These are phyloP conservation scores for Condylostoma magnum DNA, from an alignment of 169 alveolate species.

Conservation along the genomic window DNA sequence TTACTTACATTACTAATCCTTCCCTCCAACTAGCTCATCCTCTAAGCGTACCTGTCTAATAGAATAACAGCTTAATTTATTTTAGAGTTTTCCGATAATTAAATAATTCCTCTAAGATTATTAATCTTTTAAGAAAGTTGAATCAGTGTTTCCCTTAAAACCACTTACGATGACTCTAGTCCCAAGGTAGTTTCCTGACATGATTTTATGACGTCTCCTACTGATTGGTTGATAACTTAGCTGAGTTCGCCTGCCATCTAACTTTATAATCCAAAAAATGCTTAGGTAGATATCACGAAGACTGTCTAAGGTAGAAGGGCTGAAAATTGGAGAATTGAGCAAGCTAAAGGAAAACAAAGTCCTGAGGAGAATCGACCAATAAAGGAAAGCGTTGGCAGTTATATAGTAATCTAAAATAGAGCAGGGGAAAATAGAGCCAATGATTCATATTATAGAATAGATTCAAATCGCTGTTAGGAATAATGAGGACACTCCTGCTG, in stretches of 20 bases:
- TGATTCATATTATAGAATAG: slow-evolving; percentile 21
- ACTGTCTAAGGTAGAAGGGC: neutral
- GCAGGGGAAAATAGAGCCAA: slow-evolving; percentile 27
- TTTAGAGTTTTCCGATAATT: neutral
- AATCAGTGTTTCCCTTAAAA: no score
- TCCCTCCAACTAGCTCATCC: no score
- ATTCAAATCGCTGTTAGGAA: slow-evolving; percentile 10
- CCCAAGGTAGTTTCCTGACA: neutral
- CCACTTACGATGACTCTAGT: neutral
- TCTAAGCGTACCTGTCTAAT: no score
- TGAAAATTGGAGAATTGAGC: neutral
- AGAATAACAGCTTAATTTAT: neutral
- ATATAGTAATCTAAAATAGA: neutral
- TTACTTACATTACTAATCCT: no score
- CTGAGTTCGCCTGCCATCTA: neutral
- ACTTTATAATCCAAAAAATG: neutral
- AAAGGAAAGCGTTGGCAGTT: slow-evolving; percentile 4
- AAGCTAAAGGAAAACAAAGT: neutral
- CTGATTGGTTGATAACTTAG: neutral
- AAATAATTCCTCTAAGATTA: neutral
- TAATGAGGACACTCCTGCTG: neutral
- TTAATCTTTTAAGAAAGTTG: neutral
- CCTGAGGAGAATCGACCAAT: neutral
- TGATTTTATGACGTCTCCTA: neutral
- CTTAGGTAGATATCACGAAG: neutral